Conservation (phyloP, 2,329 filamentous ascomycete genomes). For the Aspergillus pseudoglaucus region DNA sequence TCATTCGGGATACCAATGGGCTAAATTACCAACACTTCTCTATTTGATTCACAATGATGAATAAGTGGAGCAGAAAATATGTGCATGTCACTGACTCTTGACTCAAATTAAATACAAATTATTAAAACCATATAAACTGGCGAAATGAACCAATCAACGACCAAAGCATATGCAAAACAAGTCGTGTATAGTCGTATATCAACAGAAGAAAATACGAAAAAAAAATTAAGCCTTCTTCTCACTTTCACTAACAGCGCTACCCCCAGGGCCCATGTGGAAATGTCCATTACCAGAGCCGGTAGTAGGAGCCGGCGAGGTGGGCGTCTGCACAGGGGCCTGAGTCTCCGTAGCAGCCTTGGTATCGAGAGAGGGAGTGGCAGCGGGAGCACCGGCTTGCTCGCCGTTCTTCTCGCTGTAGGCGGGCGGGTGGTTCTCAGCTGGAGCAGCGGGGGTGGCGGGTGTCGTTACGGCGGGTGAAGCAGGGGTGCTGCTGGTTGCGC, state of each 20-base stretch:
- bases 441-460: neutral
- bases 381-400: conserved; percentile 5
- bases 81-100: too few relatives aligned
- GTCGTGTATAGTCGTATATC: too few relatives aligned
- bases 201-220: neutral
- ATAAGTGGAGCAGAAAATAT: too few relatives aligned
- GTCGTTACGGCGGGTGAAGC: conserved; percentile 8
- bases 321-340: neutral
- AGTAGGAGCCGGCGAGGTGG: conserved; percentile 1
- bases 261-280: conserved; percentile 23
- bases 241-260: conserved; percentile 10
- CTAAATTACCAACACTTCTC: too few relatives aligned
- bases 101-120: too few relatives aligned
- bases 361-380: neutral
- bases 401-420: conserved; percentile 20
- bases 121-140: too few relatives aligned
- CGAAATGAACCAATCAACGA: too few relatives aligned
- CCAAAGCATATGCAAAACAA: too few relatives aligned
- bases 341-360: neutral
- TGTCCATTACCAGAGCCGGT: conserved; percentile 12
- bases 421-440: conserved; percentile 13
- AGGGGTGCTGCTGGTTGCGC: conserved; percentile 6
- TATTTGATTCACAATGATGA: too few relatives aligned
- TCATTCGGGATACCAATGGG: too few relatives aligned
- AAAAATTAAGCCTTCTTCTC: conserved; percentile 5